Evolutionary conservation across 2,329 filamentous ascomycete genomes (phyloP).

Genomic region (Zymoseptoria crescenta): DNA sequence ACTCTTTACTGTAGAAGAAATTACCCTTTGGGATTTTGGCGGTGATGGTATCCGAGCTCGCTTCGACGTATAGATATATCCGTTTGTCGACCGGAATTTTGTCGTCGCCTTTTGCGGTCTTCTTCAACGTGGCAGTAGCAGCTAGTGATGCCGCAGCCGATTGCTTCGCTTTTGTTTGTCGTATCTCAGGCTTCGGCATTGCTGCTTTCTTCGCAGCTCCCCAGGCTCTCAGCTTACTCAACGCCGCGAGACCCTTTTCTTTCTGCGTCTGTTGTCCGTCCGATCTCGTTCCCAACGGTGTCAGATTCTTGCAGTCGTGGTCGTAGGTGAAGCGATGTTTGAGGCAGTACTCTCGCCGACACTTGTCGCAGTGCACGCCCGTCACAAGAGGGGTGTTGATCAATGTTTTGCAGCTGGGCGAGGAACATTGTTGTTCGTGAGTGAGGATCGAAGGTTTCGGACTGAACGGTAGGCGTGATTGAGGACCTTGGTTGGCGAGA

Average conservation of each 20-base stretch:
- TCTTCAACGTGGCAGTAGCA: slow-evolving; percentile 72
- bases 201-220: slow-evolving; percentile 55
- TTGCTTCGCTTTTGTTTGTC: slow-evolving; percentile 48
- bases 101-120: slow-evolving; percentile 80
- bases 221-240: slow-evolving; percentile 74
- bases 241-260: slow-evolving; percentile 63
- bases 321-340: slow-evolving; percentile 71
- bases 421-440: slow-evolving; percentile 62
- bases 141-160: slow-evolving; percentile 57
- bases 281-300: slow-evolving; percentile 48
- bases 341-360: slow-evolving; percentile 68
- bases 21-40: slow-evolving; percentile 65
- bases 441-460: slow-evolving; percentile 50
- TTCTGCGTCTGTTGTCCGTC: slow-evolving; percentile 39
- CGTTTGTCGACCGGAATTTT: slow-evolving; percentile 74
- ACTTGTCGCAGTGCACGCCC: slow-evolving; percentile 62
- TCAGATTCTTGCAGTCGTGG: slow-evolving; percentile 73
- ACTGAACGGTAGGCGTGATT: slow-evolving; percentile 23
- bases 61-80: slow-evolving; percentile 86
- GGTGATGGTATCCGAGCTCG: slow-evolving; percentile 75
- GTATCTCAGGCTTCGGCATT: slow-evolving; percentile 34
- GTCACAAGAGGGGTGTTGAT: slow-evolving; percentile 61
- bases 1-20: slow-evolving; percentile 54
- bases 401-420: slow-evolving; percentile 58
- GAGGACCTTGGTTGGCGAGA: slow-evolving; percentile 26